Base-by-base conservation (phyloP, 2,329 filamentous ascomycete genomes). In the Botrytis byssoidea region DNA sequence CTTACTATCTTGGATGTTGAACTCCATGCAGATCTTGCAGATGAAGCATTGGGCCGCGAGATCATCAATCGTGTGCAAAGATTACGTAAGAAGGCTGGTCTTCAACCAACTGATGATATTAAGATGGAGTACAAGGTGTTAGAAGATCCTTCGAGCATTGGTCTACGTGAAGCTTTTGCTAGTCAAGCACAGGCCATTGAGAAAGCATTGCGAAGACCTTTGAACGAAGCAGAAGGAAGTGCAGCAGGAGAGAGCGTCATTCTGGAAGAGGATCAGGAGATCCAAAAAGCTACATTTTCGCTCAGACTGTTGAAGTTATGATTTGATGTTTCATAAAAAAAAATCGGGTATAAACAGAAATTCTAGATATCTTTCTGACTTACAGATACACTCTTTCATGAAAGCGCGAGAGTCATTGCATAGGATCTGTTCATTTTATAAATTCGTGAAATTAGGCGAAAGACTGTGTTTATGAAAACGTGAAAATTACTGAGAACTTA, bases 51-150 rank as follows among this genome's bases (percentile, higher is more conserved):
- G 71, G 95, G 93, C 1, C 89, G 96, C 79, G 96, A 98, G 83
- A 92, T 99, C 77, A 92, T 99, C 85, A 92, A 97, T 82, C 91
- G 95, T 59, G 92, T 99, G 35, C 96, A 99, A 84, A 89, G 93
- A 77, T 86, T 98, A 76, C 91, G 96, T 77, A 99, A 99, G 89
- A 96, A 96, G 85, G 95, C 95, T 12, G 94, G 94, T 0, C 86
- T 99, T 70, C 90, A 95, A 76, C 90, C 94, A 1, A 98, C 95
- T 0, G 96, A 99, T 80, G 96, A 98, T 80, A 91, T 99, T 76
- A 93, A 92, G 84, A 97, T 99, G 93, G 93, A 97, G 82, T 98
- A 97, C 84, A 87, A 87, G 74, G 90, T 98, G 8, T 84, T 97
- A 67, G 87, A 89, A 12, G 94, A 97, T 80, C 92, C 93, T 0